Conservation (phyloP, 148 eudicot genomes). For the Vaccinium macrocarpon region DNA sequence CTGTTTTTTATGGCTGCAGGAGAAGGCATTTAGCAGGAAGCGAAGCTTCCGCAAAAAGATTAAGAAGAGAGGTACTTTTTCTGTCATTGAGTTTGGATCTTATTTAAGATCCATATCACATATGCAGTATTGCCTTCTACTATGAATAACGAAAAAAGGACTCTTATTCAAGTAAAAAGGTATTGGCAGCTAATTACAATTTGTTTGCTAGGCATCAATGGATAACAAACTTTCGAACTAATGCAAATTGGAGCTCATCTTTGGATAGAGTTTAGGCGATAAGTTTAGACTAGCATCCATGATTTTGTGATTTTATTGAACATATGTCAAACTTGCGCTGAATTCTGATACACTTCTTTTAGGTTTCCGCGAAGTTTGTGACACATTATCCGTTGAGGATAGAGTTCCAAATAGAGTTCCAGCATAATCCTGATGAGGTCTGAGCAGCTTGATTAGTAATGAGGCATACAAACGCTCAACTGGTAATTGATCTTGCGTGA, state of each 20-base stretch:
- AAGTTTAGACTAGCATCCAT: background rate
- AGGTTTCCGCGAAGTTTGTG: slow-evolving; percentile 18
- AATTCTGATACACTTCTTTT: background rate
- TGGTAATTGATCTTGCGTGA: background rate
- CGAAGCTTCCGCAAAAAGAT: slow-evolving; percentile 86
- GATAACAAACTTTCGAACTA: background rate
- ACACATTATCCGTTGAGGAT: slow-evolving; percentile 11
- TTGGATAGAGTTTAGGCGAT: background rate
- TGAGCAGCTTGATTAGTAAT: slow-evolving; percentile 1
- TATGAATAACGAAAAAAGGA: background rate
- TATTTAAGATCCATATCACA: background rate
- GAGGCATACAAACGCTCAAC: background rate
- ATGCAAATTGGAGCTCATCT: background rate
- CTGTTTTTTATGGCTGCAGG: slow-evolving; percentile 47
- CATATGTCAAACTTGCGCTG: background rate
- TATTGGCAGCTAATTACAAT: background rate
- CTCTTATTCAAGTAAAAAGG: background rate
- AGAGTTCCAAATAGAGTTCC: slow-evolving; percentile 17
- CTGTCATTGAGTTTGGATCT: background rate
- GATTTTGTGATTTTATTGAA: background rate
- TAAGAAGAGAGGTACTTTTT: slow-evolving; percentile 64
- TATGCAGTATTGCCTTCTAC: background rate
- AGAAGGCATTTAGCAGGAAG: slow-evolving; percentile 96
- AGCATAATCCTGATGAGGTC: slow-evolving; percentile 8
- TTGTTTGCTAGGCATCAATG: background rate